phyloP scores from a whole-genome alignment of 257 asterid genomes.

The Forsythia suspensa region DNA sequence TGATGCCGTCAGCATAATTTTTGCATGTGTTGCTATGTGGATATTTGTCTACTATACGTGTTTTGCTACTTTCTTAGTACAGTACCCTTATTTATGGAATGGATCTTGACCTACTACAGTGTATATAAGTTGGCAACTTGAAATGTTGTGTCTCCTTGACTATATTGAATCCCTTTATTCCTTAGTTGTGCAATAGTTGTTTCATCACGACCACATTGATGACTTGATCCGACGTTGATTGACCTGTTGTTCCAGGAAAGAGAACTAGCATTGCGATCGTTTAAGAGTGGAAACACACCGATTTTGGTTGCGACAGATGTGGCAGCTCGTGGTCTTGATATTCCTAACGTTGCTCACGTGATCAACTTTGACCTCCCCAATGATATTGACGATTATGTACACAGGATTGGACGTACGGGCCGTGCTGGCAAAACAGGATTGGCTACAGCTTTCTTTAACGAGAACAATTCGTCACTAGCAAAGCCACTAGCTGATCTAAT shows the following conservation, averaged over 20 bases:
- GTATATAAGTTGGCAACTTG: neutral
- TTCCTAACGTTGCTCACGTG: conserved; percentile 81
- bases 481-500: conserved; percentile 67
- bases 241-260: conserved; percentile 59
- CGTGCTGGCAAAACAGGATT: conserved; percentile 88
- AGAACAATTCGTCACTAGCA: conserved; percentile 63
- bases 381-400: conserved; percentile 84
- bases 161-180: neutral
- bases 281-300: conserved; percentile 81
- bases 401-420: conserved; percentile 87
- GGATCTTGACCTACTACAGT: neutral
- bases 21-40: neutral
- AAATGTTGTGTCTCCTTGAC: neutral
- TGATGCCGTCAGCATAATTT: neutral
- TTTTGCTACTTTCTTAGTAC: neutral
- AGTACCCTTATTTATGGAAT: neutral
- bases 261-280: conserved; percentile 74
- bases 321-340: conserved; percentile 94
- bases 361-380: conserved; percentile 87
- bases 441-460: conserved; percentile 89
- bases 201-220: neutral
- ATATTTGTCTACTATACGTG: neutral
- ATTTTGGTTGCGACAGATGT: conserved; percentile 91
- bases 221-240: conserved; percentile 2
- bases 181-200: neutral